phyloP scores from a whole-genome alignment of 2,329 filamentous ascomycete species.

The Botryosphaeria dothidea region DNA sequence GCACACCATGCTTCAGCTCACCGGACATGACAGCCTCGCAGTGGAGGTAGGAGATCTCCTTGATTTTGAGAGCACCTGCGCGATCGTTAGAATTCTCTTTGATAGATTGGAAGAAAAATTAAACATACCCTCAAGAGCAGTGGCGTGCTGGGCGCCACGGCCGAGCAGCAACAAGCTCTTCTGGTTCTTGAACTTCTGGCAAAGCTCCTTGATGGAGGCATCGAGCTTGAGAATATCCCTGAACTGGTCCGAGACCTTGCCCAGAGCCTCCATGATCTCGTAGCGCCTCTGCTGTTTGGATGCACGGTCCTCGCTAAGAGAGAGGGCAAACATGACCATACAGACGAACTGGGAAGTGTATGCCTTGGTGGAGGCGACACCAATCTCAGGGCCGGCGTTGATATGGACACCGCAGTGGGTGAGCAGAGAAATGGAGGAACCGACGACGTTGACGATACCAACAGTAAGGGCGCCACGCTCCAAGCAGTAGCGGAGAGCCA shows the following conservation, averaged over 20 bases:
- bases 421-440: constrained; percentile 96
- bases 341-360: constrained; percentile 99
- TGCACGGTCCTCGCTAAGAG: constrained; percentile 91
- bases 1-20: constrained; percentile 97
- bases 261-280: constrained; percentile 94
- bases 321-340: constrained; percentile 99
- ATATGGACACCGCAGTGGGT: constrained; percentile 99
- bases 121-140: constrained; percentile 77
- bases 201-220: constrained; percentile 91
- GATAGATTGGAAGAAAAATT: not conserved
- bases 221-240: constrained; percentile 88
- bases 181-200: constrained; percentile 93
- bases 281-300: constrained; percentile 89
- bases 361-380: constrained; percentile 98
- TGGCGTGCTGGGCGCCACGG: constrained; percentile 94
- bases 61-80: constrained; percentile 89
- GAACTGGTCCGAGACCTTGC: constrained; percentile 87
- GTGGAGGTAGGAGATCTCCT: constrained; percentile 99
- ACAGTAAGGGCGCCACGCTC: constrained; percentile 97
- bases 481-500: constrained; percentile 96
- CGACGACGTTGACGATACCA: constrained; percentile 97
- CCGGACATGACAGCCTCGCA: constrained; percentile 99
- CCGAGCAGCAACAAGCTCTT: constrained; percentile 93
- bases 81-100: constrained; percentile 25
- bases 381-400: constrained; percentile 97